Base-by-base conservation (phyloP, 495 filamentous ascomycete genomes). In the Hyaloscypha bicolor region DNA sequence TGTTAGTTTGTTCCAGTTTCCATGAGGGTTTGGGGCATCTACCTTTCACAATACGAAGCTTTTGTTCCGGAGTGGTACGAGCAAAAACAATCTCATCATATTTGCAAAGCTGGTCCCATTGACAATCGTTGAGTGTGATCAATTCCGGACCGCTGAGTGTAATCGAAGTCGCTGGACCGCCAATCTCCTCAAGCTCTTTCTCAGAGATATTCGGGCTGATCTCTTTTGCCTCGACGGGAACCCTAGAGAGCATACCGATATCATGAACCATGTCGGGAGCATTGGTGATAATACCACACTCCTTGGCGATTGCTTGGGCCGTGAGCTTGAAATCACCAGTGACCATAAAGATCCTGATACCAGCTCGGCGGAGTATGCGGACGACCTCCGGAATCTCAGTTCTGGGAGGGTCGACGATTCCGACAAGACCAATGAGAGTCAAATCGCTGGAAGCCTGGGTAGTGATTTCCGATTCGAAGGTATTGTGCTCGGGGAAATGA, bases 261-360 rank as follows among this genome's bases (percentile, higher is more conserved):
- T 77, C 72, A 37, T 81, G 75, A 35, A 86, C 73, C 19, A 68
- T 55, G 52, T 22, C 29, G 19, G 68, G 58, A 4, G 71, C 76
- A 66, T 72, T 79, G 30, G 81, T 87, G 71, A 88, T 82, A 72
- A 91, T 92, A 16, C 87, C 87, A 69, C 86, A 86, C 9, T 89
- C 82, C 4, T 77, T 76, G 9, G 88, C 88, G 64, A 92, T 91
- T 3, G 89, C 87, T 61, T 84, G 80, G 0, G 88, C 89, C 1
- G 90, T 92, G 31, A 89, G 80, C n/a, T 85, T 85, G 69, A 88
- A 89, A 72, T 93, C 90, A 35, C 90, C 90, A 30, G 90, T 92
- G n/a, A 87, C 68, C 88, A 90, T 91, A 67, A 89, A 86, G 52
- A 90, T 80, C 16, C 84, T 79, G 42, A 90, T 87, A 16, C 86